Evolutionary conservation across 2,329 filamentous ascomycete genomes (phyloP).

Genomic region (Sclerotinia spermophila): DNA sequence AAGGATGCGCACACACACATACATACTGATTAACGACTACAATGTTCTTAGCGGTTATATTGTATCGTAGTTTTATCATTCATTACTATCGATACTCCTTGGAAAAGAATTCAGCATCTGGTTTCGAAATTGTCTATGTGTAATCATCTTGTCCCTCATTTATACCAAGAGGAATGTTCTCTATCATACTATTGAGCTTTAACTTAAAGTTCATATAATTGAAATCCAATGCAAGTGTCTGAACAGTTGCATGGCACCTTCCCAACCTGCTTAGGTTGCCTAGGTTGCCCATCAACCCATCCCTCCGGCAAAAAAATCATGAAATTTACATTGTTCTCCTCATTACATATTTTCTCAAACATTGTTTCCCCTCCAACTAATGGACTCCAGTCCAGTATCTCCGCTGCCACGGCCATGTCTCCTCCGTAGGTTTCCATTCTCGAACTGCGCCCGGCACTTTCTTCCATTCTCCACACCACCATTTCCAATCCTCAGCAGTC

Average conservation of each 20-base stretch:
- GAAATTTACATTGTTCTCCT: too few species aligned
- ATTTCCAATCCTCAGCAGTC: neutral
- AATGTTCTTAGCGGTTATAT: neutral
- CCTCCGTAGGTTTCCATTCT: neutral
- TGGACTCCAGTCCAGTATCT: neutral
- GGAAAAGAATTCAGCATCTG: neutral
- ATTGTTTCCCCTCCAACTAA: neutral
- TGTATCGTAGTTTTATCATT: neutral
- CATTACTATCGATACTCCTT: neutral
- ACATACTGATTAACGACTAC: neutral
- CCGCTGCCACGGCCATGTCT: conserved; percentile 1
- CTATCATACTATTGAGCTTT: too few species aligned
- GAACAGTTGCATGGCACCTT: neutral
- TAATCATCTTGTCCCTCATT: neutral
- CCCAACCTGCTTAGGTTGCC: accelerated
- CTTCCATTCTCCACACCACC: conserved; percentile 4
- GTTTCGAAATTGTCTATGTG: neutral
- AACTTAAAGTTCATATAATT: accelerated
- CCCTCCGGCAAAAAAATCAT: accelerated
- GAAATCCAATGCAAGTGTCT: neutral
- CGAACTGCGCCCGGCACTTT: neutral
- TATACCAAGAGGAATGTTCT: neutral
- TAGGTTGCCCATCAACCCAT: neutral
- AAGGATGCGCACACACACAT: neutral
- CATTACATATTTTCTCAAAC: accelerated